A percentile compares a stretch with the other conserved stretches of the same genome.
phyloP scores from a whole-genome alignment of 2,329 filamentous ascomycete genomes.

The Scytalidium sp. region DNA sequence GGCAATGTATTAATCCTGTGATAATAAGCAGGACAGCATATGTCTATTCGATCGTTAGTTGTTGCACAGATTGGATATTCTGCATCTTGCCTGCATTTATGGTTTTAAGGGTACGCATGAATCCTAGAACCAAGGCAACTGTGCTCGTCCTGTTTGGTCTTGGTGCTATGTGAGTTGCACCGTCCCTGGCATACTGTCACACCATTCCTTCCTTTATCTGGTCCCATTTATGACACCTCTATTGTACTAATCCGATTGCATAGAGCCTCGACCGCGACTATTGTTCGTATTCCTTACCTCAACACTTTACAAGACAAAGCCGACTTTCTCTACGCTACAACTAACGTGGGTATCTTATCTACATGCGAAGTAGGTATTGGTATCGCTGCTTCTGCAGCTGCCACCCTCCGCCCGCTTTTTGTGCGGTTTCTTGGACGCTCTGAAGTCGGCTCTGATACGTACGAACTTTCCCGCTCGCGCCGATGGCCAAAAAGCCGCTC shows the following conservation, averaged over 20 bases:
- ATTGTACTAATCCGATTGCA: too few species aligned
- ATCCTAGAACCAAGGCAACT: conserved; percentile 40
- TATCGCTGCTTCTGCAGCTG: conserved; percentile 17
- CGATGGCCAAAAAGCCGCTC: too few species aligned
- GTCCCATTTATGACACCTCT: too few species aligned
- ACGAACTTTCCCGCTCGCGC: too few species aligned
- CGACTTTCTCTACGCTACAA: conserved; percentile 23
- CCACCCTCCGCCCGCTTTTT: conserved; percentile 23
- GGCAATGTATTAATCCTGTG: conserved; percentile 37
- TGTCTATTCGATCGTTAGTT: conserved; percentile 42
- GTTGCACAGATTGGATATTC: conserved; percentile 44
- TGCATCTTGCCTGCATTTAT: conserved; percentile 48
- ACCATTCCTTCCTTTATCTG: too few species aligned
- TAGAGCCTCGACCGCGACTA: conserved; percentile 24
- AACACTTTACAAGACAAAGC: conserved; percentile 10
- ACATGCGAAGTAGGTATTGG: conserved; percentile 21
- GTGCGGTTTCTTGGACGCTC: conserved; percentile 16
- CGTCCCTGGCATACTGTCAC: too few species aligned
- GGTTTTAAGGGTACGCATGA: conserved; percentile 49
- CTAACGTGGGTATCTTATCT: conserved; percentile 20
- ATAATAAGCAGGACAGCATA: conserved; percentile 41
- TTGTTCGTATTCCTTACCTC: conserved; percentile 24
- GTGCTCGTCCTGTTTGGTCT: conserved; percentile 46
- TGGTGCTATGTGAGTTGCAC: conserved; percentile 47
- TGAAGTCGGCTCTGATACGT: too few species aligned